phyloP scores from a whole-genome alignment of 1,284 basidiomycete genomes.

The Leccinum subatratum region DNA sequence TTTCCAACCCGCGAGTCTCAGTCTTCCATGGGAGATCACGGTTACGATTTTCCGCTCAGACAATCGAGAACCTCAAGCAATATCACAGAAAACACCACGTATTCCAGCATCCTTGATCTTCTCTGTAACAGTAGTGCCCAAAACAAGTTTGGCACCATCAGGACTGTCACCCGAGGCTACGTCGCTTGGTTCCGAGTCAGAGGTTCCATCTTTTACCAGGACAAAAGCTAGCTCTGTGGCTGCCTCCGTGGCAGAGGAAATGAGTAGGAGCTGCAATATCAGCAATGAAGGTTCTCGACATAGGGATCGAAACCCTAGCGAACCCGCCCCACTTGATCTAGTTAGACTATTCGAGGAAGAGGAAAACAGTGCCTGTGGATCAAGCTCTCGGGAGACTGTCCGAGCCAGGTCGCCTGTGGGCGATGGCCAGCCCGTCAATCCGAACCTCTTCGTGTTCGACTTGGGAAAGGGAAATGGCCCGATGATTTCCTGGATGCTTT shows the following conservation, averaged over 20 bases:
- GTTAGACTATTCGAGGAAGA: slow-evolving; percentile 71
- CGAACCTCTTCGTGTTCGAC: slow-evolving; percentile 44
- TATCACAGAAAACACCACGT: slow-evolving; percentile 51
- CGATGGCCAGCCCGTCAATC: slow-evolving; percentile 24
- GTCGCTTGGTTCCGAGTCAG: slow-evolving; percentile 50
- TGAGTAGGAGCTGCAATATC: slow-evolving; percentile 37
- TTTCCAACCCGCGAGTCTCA: slow-evolving; percentile 29
- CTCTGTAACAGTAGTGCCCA: slow-evolving; percentile 40
- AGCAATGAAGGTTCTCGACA: slow-evolving; percentile 33
- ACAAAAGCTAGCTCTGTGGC: slow-evolving; percentile 57
- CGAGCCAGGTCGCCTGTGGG: slow-evolving; percentile 23
- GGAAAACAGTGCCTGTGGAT: slow-evolving; percentile 48
- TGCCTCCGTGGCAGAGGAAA: slow-evolving; percentile 41
- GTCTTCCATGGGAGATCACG: slow-evolving; percentile 30
- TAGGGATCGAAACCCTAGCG: slow-evolving; percentile 60
- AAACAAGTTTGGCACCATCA: slow-evolving; percentile 71
- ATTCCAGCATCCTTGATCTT: slow-evolving; percentile 63
- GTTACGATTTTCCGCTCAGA: slow-evolving; percentile 41
- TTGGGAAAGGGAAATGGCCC: slow-evolving; percentile 77
- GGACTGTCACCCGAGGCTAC: slow-evolving; percentile 71
- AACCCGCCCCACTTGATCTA: slow-evolving; percentile 55
- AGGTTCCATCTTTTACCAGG: slow-evolving; percentile 57
- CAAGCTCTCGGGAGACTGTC: slow-evolving; percentile 32
- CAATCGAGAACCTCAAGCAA: slow-evolving; percentile 51
- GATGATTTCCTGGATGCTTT: slow-evolving; percentile 71